These are phyloP conservation scores for Leishmania gerbilli DNA, from an alignment of 208 protist genomes.

Conservation along the genomic window DNA sequence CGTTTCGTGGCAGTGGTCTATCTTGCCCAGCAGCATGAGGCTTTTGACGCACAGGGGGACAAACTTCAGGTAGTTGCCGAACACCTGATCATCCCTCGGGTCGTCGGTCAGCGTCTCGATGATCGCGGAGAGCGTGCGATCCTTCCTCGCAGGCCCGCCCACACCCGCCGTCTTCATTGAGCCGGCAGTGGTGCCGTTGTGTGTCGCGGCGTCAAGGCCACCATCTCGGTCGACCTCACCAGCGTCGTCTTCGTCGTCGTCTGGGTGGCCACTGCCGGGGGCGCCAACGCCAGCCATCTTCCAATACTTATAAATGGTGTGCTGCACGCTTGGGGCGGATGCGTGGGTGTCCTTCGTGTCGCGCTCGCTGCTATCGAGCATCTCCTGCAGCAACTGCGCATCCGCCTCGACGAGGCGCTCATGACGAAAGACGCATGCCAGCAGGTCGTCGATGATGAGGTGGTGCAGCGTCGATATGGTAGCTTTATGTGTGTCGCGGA, in stretches of 20 bases:
- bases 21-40: conserved; percentile 53
- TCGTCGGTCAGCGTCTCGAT: conserved; percentile 61
- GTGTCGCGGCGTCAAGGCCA: not conserved
- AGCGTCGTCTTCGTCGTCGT: conserved; percentile 6
- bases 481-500: conserved; percentile 62
- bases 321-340: conserved; percentile 37
- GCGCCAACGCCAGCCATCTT: conserved; percentile 15
- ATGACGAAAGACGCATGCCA: conserved; percentile 79
- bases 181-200: not conserved
- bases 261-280: not conserved
- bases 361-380: conserved; percentile 48
- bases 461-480: conserved; percentile 59
- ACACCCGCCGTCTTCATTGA: conserved; percentile 8
- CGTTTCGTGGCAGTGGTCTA: conserved; percentile 74
- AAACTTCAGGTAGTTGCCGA: conserved; percentile 67
- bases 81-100: conserved; percentile 44
- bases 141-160: not conserved
- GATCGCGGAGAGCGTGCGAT: conserved; percentile 41
- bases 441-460: conserved; percentile 71
- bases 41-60: conserved; percentile 81
- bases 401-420: conserved; percentile 65
- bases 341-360: conserved; percentile 23
- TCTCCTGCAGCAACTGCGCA: conserved; percentile 50
- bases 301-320: conserved; percentile 48
- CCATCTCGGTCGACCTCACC: not conserved